These are phyloP conservation scores for Adansonia grandidieri DNA, from an alignment of 441 rosid genomes.

Conservation along the genomic window DNA sequence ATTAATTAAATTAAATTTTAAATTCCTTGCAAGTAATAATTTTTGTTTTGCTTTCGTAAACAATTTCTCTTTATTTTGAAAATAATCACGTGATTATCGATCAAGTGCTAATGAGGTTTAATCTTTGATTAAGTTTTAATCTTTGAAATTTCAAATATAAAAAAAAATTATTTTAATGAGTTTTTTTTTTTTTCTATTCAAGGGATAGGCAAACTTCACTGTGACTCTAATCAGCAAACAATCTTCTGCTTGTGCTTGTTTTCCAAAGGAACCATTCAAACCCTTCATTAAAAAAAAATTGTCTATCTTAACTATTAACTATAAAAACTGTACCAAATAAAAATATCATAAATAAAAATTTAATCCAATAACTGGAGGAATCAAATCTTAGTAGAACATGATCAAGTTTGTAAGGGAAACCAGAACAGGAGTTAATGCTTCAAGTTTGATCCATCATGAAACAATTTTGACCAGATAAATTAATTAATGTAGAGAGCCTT, in stretches of 20 bases:
- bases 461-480: conserved; percentile 24
- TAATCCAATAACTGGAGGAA: conserved; percentile 16
- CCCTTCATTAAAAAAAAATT: not conserved
- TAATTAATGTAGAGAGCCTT: not conserved
- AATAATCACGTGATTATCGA: not conserved
- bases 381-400: conserved; percentile 44
- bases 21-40: not conserved
- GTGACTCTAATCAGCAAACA: not conserved
- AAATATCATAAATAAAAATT: not conserved
- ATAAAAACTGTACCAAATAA: conserved; percentile 33
- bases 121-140: not conserved
- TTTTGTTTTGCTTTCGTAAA: not conserved
- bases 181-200: not conserved
- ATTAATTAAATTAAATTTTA: too few species aligned
- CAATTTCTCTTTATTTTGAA: not conserved
- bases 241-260: not conserved
- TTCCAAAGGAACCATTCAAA: not conserved
- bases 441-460: not conserved
- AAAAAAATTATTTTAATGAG: too few species aligned
- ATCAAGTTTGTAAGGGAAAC: conserved; percentile 23
- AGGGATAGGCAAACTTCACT: not conserved
- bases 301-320: conserved; percentile 30
- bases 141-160: not conserved
- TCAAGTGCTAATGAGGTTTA: not conserved
- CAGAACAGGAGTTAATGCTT: conserved; percentile 34